These are phyloP conservation scores for Cystobasidium slooffiae DNA, from an alignment of 1,284 basidiomycete genomes.

Conservation along the genomic window DNA sequence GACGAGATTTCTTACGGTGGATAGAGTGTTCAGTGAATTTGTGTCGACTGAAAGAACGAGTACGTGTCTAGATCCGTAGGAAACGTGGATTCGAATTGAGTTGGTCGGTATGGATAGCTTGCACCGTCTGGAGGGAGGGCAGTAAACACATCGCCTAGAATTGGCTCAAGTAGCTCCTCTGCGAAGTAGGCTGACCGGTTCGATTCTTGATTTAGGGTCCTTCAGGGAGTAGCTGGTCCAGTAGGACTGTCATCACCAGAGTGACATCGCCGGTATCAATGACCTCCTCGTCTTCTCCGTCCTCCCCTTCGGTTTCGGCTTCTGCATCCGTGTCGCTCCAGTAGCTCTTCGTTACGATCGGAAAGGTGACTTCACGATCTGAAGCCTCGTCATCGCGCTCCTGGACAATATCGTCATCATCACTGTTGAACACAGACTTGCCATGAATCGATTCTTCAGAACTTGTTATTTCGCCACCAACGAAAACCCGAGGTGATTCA, in stretches of 20 bases:
- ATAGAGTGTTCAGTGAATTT: no score
- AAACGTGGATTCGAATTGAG: no score
- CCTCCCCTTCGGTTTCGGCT: constrained; percentile 3
- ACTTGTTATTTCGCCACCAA: background rate
- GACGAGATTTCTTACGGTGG: no score
- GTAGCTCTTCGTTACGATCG: background rate
- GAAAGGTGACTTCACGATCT: background rate
- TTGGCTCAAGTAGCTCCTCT: no score
- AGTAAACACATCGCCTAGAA: no score
- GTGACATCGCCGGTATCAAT: background rate
- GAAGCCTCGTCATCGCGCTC: background rate
- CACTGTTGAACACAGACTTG: background rate
- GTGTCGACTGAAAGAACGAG: no score
- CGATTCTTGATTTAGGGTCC: no score
- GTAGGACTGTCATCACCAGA: background rate
- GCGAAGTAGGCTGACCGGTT: no score
- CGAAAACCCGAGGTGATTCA: background rate
- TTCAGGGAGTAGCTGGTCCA: no score
- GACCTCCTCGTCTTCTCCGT: background rate
- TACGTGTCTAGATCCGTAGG: no score
- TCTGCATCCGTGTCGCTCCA: constrained; percentile 15
- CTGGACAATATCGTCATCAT: background rate
- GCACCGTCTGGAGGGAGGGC: no score
- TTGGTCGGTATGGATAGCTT: no score
- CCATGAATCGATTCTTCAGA: background rate